These are phyloP conservation scores for Globomyces pollinis-pini DNA, from an alignment of 192 early-diverging fungal species.

Conservation along the genomic window DNA sequence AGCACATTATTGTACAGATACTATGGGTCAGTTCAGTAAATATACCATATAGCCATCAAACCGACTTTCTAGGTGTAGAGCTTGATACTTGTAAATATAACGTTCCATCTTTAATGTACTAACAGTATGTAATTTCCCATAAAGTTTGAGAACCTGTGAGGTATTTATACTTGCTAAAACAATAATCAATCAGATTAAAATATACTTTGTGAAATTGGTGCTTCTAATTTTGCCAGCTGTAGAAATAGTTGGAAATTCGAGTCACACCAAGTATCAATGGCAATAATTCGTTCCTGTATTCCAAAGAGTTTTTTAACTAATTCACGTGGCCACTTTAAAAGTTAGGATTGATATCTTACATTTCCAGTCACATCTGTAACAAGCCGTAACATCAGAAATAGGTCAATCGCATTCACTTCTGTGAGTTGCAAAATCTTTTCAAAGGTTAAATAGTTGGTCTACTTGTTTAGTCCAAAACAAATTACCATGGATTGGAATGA, in stretches of 20 bases:
- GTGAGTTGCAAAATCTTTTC: background rate
- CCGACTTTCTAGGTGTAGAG: too few species aligned
- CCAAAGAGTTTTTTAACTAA: background rate
- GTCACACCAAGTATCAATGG: constrained; percentile 1
- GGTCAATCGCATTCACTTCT: background rate
- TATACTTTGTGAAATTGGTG: background rate
- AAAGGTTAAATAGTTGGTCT: background rate
- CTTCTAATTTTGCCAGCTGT: background rate
- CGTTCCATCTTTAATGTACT: too few species aligned
- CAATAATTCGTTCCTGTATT: constrained; percentile 3
- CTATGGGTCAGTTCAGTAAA: background rate
- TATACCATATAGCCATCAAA: constrained; percentile 5
- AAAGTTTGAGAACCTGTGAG: background rate
- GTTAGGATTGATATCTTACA: background rate
- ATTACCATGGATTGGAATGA: too few species aligned
- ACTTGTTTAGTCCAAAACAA: too few species aligned
- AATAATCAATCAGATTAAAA: too few species aligned
- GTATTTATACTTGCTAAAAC: too few species aligned
- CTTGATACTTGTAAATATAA: too few species aligned
- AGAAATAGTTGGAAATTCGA: constrained; percentile 4
- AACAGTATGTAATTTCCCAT: background rate
- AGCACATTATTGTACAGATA: background rate
- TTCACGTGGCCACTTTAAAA: constrained; percentile 2
- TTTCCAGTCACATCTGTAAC: background rate
- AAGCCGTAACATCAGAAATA: background rate